Percentiles rank a stretch among this genome's conserved stretches.
phyloP scores from a whole-genome alignment of 1,139 yeast genomes.

The Suhomyces wounanorum region DNA sequence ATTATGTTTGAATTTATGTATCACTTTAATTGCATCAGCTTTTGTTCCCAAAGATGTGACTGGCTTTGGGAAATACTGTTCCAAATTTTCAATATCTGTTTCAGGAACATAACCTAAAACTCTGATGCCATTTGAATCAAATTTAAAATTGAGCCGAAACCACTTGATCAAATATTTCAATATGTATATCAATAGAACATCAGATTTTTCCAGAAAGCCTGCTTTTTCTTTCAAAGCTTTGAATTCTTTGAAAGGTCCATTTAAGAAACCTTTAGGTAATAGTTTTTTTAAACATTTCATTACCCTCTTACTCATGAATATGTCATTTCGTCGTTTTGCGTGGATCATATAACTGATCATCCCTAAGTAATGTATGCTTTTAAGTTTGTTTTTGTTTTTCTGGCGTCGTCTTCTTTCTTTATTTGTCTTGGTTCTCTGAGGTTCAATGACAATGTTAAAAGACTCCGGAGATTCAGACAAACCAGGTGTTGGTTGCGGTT shows the following conservation, averaged over 20 bases:
- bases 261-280: conserved; percentile 28
- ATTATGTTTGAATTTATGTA: conserved; percentile 34
- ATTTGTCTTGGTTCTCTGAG: conserved; percentile 3
- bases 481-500: not conserved
- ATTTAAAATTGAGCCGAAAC: conserved; percentile 38
- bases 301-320: conserved; percentile 24
- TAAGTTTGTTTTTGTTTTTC: conserved; percentile 13
- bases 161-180: conserved; percentile 40
- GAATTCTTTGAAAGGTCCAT: conserved; percentile 20
- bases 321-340: conserved; percentile 27
- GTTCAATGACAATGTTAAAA: conserved; percentile 4
- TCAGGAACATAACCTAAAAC: conserved; percentile 35
- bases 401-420: conserved; percentile 2
- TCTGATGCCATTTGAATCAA: conserved; percentile 37
- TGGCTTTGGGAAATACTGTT: conserved; percentile 25
- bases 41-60: conserved; percentile 19
- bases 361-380: conserved; percentile 28
- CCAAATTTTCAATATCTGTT: conserved; percentile 5
- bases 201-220: conserved; percentile 16
- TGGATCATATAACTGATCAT: conserved; percentile 29
- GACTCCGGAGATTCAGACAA: conserved; percentile 1
- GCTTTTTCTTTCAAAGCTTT: not conserved
- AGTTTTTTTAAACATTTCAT: conserved; percentile 28
- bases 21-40: conserved; percentile 19
- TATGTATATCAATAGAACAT: conserved; percentile 32